Base-by-base conservation (phyloP, 768 basidiomycete genomes). In the Boletus edulis region DNA sequence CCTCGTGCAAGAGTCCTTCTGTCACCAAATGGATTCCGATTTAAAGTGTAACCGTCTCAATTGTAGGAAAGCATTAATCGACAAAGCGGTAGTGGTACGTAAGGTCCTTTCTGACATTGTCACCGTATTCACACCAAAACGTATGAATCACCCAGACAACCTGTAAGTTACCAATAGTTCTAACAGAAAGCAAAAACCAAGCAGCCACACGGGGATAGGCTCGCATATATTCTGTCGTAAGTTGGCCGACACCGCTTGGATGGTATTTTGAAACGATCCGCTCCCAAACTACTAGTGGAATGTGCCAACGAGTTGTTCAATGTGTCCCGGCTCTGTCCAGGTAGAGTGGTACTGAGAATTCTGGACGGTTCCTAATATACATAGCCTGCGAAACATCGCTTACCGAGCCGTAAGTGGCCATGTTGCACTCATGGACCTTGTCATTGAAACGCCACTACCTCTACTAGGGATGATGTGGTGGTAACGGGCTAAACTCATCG, bases 241-340 rank as follows among this genome's bases (percentile, higher is more conserved):
- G 67, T 59, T 18, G 40, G 29, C 34, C 37, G 20, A 39, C 40
- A 50, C 27, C 14, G 17, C 29, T 31, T 37, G 4, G 22, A 18
- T 12, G 24, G 13, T 41, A 45, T 41, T 22, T 34, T 24, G 49
- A 27, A 40, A 41, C 47, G 22, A 54, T 44, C 18, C 34, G 32
- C 42, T 40, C 45, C 8, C 46, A 46, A 46, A n/a, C n/a, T n/a
- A n/a, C 57, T 46, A 91, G 91, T 91, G 52, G 86, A 88, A 27
- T 94, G 91, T 67, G 91, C 91, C 24, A 91, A 90, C 64, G 87
- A 91, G 65, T 68, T 91, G 29, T 94, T 94, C 71, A 88, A 83
- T 58, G 75, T 83, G 8, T 80, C 89, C 11, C 82, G 89, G 41
- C 76, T 91, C 34, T 93, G 91, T 67, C 91, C 91, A 62, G 91